phyloP scores from a whole-genome alignment of 306 rosid genomes.

The Cicer pinnatifidum region DNA sequence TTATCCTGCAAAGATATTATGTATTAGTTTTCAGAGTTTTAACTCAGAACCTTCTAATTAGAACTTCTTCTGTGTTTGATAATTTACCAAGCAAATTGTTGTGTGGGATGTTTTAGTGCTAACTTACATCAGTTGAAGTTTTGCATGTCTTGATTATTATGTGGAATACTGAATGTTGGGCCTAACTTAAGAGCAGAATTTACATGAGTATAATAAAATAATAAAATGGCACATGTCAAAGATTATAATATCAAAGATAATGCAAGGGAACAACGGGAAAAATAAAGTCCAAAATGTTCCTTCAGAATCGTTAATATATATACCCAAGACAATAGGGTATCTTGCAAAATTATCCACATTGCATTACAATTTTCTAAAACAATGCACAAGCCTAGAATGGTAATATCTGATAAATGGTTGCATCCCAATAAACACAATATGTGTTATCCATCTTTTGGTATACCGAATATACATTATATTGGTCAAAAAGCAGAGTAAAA shows the following conservation, averaged over 20 bases:
- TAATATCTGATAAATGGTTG: conserved; percentile 20
- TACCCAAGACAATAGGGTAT: background rate
- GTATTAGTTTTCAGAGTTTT: background rate
- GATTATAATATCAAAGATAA: background rate
- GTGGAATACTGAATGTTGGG: background rate
- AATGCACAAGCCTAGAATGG: conserved; percentile 9
- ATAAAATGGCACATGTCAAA: background rate
- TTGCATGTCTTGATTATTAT: background rate
- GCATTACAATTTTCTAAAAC: conserved; percentile 19
- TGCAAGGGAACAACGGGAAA: background rate
- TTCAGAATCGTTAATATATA: background rate
- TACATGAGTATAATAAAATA: background rate
- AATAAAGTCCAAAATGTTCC: background rate
- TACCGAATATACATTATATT: conserved; percentile 25
- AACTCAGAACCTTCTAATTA: background rate
- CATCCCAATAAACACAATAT: conserved; percentile 8
- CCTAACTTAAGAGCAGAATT: background rate
- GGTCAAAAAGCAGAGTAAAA: conserved; percentile 23
- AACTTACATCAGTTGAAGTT: background rate
- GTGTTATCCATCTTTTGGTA: conserved; percentile 9
- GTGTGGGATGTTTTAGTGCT: background rate
- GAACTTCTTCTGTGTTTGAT: background rate
- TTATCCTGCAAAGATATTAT: no score
- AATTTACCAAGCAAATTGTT: no score
- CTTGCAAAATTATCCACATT: background rate